Evolutionary conservation across 192 early-diverging fungal genomes (phyloP).

Genomic region (Dispira parvispora): DNA sequence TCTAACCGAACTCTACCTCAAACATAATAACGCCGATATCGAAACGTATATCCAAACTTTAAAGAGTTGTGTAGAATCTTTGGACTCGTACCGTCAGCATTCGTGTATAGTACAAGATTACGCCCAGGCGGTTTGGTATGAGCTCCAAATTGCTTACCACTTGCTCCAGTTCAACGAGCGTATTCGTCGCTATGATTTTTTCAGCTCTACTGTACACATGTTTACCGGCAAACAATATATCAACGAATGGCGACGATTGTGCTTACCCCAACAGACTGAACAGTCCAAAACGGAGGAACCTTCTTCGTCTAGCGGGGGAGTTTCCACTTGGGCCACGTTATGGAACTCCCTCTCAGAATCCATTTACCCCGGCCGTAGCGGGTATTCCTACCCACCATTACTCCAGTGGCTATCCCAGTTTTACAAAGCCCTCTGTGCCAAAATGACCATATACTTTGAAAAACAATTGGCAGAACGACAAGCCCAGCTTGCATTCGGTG

Average conservation of each 20-base stretch:
- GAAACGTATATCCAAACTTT: neutral
- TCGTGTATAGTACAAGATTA: neutral
- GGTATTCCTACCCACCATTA: neutral
- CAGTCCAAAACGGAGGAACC: neutral
- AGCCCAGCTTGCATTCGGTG: neutral
- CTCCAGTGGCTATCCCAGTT: neutral
- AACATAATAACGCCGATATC: constrained; percentile 3
- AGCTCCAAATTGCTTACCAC: neutral
- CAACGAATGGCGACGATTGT: neutral
- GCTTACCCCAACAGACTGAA: neutral
- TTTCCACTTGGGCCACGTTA: neutral
- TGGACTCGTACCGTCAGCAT: neutral
- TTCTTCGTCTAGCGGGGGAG: neutral
- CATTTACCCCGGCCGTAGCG: constrained; percentile 9
- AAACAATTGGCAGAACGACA: neutral
- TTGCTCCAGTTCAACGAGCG: constrained; percentile 2
- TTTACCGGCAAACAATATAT: neutral
- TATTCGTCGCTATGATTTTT: constrained; percentile 7
- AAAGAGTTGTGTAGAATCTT: neutral
- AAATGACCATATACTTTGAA: constrained; percentile 7
- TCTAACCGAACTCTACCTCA: neutral
- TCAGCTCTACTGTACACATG: neutral
- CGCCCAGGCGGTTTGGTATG: neutral
- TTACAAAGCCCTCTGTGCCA: constrained; percentile 4
- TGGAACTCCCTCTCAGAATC: constrained; percentile 10